phyloP scores from a whole-genome alignment of 2,329 filamentous ascomycete genomes.

The Cercospora sp. region DNA sequence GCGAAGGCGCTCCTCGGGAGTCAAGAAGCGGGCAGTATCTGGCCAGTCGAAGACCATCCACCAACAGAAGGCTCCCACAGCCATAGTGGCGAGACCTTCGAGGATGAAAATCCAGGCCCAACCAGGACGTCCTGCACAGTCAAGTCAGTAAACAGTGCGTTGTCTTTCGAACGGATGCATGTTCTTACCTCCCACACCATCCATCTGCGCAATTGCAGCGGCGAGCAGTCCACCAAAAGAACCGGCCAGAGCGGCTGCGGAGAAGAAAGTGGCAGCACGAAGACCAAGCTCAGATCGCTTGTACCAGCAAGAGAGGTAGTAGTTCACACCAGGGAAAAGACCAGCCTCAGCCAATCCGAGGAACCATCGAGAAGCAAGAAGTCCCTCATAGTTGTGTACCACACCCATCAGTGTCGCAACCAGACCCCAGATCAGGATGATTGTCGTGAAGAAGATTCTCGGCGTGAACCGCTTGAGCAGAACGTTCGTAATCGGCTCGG shows the following conservation, averaged over 20 bases:
- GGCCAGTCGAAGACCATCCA: conserved; percentile 57
- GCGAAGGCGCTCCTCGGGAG: conserved; percentile 39
- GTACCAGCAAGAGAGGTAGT: conserved; percentile 84
- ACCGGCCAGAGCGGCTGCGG: conserved; percentile 74
- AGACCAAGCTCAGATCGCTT: conserved; percentile 71
- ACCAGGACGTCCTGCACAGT: background rate
- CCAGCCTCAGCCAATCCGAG: conserved; percentile 36
- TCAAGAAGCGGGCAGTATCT: conserved; percentile 58
- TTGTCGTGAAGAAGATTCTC: conserved; percentile 70
- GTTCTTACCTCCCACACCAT: conserved; percentile 56
- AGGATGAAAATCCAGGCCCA: conserved; percentile 44
- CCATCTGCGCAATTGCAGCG: conserved; percentile 69
- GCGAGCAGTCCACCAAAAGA: conserved; percentile 75
- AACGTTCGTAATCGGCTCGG: conserved; percentile 76
- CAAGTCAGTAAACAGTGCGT: background rate
- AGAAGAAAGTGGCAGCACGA: conserved; percentile 73
- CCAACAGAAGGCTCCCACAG: conserved; percentile 48
- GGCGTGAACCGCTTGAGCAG: conserved; percentile 73
- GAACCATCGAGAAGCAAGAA: conserved; percentile 35
- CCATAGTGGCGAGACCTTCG: conserved; percentile 66
- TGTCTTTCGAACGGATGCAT: conserved; percentile 41
- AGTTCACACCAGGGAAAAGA: conserved; percentile 70
- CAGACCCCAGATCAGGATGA: conserved; percentile 71
- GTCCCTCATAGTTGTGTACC: conserved; percentile 33
- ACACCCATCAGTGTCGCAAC: conserved; percentile 31